These are phyloP conservation scores for Paramyrothecium roridum DNA, from an alignment of 2,329 filamentous ascomycete genomes.

Conservation along the genomic window DNA sequence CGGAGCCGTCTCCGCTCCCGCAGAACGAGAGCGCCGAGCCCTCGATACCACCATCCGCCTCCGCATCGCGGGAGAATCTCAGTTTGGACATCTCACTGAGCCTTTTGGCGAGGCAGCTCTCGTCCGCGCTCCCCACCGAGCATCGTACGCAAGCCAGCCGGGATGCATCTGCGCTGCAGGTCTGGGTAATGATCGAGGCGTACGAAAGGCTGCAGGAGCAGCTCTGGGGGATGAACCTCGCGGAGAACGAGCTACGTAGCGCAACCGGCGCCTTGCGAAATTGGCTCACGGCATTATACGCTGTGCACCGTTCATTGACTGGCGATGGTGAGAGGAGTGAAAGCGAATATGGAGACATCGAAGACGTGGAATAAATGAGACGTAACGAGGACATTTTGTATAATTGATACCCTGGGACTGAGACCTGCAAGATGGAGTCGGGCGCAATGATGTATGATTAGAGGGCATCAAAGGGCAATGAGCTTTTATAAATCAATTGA, in stretches of 20 bases:
- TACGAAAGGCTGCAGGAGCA: conserved; percentile 51
- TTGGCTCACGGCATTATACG: conserved; percentile 48
- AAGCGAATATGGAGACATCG: conserved; percentile 23
- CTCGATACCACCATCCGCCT: conserved; percentile 9
- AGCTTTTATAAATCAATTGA: too few species aligned
- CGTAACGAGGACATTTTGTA: neutral
- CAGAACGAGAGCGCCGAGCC: conserved; percentile 9
- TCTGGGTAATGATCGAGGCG: conserved; percentile 57
- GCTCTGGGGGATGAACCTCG: conserved; percentile 30
- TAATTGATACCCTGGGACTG: neutral
- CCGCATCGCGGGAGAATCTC: conserved; percentile 28
- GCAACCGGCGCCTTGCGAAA: conserved; percentile 40
- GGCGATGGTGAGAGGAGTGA: conserved; percentile 17
- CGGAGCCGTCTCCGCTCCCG: conserved; percentile 27
- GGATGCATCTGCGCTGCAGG: conserved; percentile 43
- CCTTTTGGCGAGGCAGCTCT: conserved; percentile 47
- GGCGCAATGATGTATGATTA: neutral
- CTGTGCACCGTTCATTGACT: conserved; percentile 35
- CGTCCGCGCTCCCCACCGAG: conserved; percentile 29
- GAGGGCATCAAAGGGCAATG: too few species aligned
- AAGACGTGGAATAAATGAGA: conserved; percentile 17
- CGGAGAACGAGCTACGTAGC: conserved; percentile 25
- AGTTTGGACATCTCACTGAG: conserved; percentile 49
- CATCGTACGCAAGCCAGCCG: conserved; percentile 10
- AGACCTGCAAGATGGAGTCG: neutral